phyloP scores from a whole-genome alignment of 139 green algal species.

The Marvania coccoides region DNA sequence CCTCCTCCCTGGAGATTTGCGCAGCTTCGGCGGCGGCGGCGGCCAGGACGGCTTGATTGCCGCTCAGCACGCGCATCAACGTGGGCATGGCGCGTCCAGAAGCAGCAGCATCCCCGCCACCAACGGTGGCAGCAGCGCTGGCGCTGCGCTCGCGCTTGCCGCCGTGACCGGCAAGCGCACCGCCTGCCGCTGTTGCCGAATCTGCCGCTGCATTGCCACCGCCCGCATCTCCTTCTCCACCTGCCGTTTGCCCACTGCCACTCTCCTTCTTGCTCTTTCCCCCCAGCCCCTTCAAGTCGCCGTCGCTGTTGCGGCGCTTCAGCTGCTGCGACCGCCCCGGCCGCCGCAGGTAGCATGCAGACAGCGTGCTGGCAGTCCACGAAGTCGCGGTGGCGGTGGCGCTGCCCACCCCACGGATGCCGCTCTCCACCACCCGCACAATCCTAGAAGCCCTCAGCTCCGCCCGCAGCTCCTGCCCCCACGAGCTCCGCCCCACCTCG shows the following conservation, averaged over 20 bases:
- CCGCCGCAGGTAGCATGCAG: conserved; percentile 20
- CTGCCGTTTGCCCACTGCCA: too few relatives aligned
- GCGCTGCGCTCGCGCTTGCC: not conserved
- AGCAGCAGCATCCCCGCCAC: not conserved
- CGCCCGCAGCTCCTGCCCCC: conserved; percentile 36
- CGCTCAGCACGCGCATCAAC: not conserved
- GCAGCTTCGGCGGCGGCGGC: not conserved
- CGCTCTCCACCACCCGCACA: conserved; percentile 41
- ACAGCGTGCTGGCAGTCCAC: conserved; percentile 30
- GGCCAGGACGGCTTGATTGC: not conserved
- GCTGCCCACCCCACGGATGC: conserved; percentile 23
- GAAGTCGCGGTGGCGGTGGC: conserved; percentile 20
- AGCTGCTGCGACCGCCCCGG: not conserved
- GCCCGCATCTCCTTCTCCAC: too few relatives aligned
- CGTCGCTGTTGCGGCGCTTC: not conserved
- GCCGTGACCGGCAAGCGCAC: too few relatives aligned
- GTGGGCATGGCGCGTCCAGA: not conserved
- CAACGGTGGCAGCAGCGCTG: not conserved
- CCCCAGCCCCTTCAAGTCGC: too few relatives aligned
- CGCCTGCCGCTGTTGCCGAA: too few relatives aligned
- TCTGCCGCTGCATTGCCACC: too few relatives aligned
- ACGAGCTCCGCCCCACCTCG: conserved; percentile 38
- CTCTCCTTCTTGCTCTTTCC: too few relatives aligned
- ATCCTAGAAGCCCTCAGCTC: conserved; percentile 45
- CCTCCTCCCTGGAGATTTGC: too few relatives aligned